Evolutionary conservation across 345 rosid species (phyloP), one percentile per base, ranked within the genome.

Genomic region (Dipteronia sinensis): DNA sequence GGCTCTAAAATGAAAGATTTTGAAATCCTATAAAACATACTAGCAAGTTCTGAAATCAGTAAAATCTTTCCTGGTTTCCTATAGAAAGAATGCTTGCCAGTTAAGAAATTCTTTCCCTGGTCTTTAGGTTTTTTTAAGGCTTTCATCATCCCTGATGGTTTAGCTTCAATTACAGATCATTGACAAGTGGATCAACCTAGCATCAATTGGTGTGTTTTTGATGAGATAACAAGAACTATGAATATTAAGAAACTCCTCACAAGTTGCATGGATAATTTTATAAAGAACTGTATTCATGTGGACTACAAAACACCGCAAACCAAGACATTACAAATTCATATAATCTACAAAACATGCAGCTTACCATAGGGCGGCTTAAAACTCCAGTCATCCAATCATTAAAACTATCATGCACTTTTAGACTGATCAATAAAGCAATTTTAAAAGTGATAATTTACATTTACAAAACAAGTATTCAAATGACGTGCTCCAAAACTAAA

Each of bases 401-500:
- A 25, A 27, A 31, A n/a, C 29, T 15, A 65, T 53, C 40, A 66
- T 1, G 34, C 8, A 67, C 23, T 27, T 25, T 1, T 19, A 10
- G 16, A 51, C 47, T 22, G 19, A 63, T 49, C 59, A 51, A 49
- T 40, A 58, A 47, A 69, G 68, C 56, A 59, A 38, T 22, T 61
- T 58, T 6, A 38, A 34, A 17, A 58, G 65, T 46, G 20, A 66
- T 11, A 34, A 12, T 25, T 66, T 13, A 47, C 5, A 7, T 17
- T 31, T 13, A 49, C 47, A 65, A 19, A 46, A 23, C 22, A 10
- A 70, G 53, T 12, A 38, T 40, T 42, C 10, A 17, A 16, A 34
- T 22, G 2, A 74, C 10, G 27, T 72, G 58, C 67, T 44, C 11
- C 20, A 55, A 29, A 70, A 67, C 55, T 31, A 79, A 74, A 77